Evolutionary conservation across 495 filamentous ascomycete species (phyloP).

Genomic region (Hyphodiscus hymeniophilus): DNA sequence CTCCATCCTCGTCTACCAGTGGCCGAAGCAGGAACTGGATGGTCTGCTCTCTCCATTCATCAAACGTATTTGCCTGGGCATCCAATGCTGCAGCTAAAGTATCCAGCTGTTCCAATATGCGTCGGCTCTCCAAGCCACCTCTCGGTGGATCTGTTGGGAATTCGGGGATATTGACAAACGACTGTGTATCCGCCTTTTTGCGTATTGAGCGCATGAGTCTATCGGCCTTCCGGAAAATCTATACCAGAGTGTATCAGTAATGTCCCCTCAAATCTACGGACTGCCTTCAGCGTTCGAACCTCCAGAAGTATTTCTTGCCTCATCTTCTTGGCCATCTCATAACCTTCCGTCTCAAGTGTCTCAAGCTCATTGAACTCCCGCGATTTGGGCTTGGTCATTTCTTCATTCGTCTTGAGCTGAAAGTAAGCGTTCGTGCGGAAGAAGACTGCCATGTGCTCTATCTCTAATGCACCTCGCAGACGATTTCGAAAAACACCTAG

Average conservation of each 20-base stretch:
- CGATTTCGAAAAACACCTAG: constrained; percentile 54
- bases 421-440: constrained; percentile 78
- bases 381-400: constrained; percentile 53
- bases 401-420: constrained; percentile 65
- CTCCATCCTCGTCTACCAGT: constrained; percentile 75
- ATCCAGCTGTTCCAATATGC: constrained; percentile 48
- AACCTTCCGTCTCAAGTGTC: constrained; percentile 58
- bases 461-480: constrained; percentile 63
- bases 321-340: constrained; percentile 68
- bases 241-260: not conserved
- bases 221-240: constrained; percentile 23
- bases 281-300: no score
- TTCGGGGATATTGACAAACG: constrained; percentile 57
- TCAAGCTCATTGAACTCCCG: constrained; percentile 58
- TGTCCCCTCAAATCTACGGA: not conserved
- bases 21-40: constrained; percentile 60
- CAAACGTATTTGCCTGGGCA: constrained; percentile 56
- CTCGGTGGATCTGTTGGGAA: constrained; percentile 38
- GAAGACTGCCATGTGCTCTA: constrained; percentile 76
- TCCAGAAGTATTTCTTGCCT: constrained; percentile 65
- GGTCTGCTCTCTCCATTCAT: constrained; percentile 64
- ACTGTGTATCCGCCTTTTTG: constrained; percentile 35
- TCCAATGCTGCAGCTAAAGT: constrained; percentile 50
- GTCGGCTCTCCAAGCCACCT: constrained; percentile 55
- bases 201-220: constrained; percentile 40